A percentile compares a stretch with the other conserved stretches of the same genome.
phyloP scores from a whole-genome alignment of 495 filamentous ascomycete species.

The Collariella sp. region DNA sequence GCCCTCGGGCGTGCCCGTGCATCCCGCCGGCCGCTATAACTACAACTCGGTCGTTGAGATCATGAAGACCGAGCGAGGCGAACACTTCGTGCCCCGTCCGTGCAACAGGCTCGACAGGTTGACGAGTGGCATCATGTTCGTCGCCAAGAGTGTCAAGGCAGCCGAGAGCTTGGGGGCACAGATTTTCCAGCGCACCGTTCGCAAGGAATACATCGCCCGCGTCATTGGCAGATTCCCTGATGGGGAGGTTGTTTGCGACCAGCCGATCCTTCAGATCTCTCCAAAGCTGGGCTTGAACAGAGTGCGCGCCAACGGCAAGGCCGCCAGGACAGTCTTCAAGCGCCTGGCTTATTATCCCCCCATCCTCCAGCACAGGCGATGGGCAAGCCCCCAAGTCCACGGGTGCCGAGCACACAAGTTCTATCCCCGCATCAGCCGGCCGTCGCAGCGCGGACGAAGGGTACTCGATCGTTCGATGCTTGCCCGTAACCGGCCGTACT shows the following conservation, averaged over 20 bases:
- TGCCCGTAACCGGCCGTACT: constrained; percentile 86
- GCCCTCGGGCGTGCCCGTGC: constrained; percentile 87
- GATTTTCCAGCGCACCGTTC: constrained; percentile 65
- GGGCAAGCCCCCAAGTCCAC: constrained; percentile 18
- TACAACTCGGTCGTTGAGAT: constrained; percentile 93
- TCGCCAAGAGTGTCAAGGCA: constrained; percentile 72
- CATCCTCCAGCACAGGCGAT: constrained; percentile 15
- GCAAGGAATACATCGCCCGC: constrained; percentile 89
- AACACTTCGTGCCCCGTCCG: constrained; percentile 63
- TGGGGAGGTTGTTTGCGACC: constrained; percentile 73
- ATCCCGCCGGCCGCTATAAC: constrained; percentile 89
- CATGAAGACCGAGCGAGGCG: constrained; percentile 66
- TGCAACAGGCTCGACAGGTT: constrained; percentile 92
- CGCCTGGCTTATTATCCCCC: constrained; percentile 79
- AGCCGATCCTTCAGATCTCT: constrained; percentile 88
- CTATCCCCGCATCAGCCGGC: constrained; percentile 12
- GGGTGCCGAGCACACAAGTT: constrained; percentile 4
- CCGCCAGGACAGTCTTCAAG: constrained; percentile 82
- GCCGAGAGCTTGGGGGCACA: constrained; percentile 67
- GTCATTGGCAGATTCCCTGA: constrained; percentile 88
- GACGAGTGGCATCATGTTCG: constrained; percentile 96
- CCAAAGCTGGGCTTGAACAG: constrained; percentile 92
- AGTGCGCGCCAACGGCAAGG: constrained; percentile 84
- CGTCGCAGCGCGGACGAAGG: constrained; percentile 44
- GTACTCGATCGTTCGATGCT: constrained; percentile 90